Evolutionary conservation across 2,329 filamentous ascomycete genomes (phyloP).

Genomic region (Arthrobotrys entomopaga): DNA sequence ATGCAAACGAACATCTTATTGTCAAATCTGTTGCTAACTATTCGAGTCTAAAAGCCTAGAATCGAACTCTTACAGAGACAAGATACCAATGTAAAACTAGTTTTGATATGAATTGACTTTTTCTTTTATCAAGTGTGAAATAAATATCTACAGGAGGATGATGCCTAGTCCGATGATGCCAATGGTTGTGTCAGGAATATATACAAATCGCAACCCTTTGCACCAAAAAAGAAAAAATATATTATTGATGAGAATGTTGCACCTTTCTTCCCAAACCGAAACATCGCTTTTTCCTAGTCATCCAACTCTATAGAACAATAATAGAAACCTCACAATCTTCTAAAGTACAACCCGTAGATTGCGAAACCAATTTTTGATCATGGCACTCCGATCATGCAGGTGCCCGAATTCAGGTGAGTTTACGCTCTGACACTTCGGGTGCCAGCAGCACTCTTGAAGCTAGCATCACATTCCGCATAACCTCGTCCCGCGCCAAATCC

Average conservation of each 20-base stretch:
- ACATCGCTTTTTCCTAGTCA: not conserved
- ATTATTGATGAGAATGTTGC: not conserved
- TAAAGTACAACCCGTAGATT: slow-evolving; percentile 23
- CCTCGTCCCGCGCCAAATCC: slow-evolving; percentile 96
- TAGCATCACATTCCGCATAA: slow-evolving; percentile 97
- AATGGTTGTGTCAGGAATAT: slow-evolving; percentile 19
- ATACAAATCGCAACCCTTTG: slow-evolving; percentile 43
- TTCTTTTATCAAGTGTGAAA: no score
- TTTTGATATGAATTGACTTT: no score
- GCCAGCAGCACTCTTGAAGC: slow-evolving; percentile 66
- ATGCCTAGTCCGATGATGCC: no score
- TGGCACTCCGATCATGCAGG: not conserved
- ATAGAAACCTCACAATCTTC: not conserved
- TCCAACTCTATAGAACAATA: not conserved
- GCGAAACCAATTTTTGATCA: not conserved
- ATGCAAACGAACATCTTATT: not conserved
- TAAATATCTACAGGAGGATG: no score
- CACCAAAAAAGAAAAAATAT: slow-evolving; percentile 26
- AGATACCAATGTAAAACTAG: no score
- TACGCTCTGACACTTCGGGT: slow-evolving; percentile 42
- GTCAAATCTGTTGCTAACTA: no score
- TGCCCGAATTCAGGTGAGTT: not conserved
- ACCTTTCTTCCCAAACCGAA: not conserved
- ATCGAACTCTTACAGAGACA: no score
- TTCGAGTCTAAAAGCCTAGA: no score